A percentile compares a stretch with the other conserved stretches of the same genome.
Conservation (phyloP, 495 filamentous ascomycete genomes). For the Halenospora varia region DNA sequence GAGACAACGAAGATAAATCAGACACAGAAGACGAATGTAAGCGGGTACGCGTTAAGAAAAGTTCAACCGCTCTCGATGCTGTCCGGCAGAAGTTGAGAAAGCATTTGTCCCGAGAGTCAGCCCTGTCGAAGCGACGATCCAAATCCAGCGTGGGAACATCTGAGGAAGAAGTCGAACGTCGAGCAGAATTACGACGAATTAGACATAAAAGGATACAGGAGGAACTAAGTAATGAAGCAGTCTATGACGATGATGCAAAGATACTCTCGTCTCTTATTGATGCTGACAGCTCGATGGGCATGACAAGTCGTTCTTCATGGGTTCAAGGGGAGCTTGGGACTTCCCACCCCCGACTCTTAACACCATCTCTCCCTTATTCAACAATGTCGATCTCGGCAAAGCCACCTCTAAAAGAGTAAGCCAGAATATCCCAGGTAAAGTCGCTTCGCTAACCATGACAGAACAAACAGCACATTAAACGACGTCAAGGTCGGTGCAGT, state of each 20-base stretch:
- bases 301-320: constrained; percentile 1
- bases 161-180: constrained; percentile 44
- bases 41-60: constrained; percentile 5
- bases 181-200: constrained; percentile 46
- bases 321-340: neutral
- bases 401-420: too few relatives aligned
- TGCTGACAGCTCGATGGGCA: neutral
- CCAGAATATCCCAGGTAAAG: too few relatives aligned
- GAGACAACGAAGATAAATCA: constrained; percentile 15
- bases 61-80: constrained; percentile 15
- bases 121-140: constrained; percentile 32
- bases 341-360: constrained; percentile 4
- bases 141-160: constrained; percentile 38
- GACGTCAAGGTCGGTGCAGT: neutral
- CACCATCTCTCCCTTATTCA: constrained; percentile 3
- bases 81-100: constrained; percentile 34
- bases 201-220: constrained; percentile 49
- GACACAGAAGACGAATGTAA: constrained; percentile 8
- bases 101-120: constrained; percentile 41
- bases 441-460: neutral
- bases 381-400: neutral
- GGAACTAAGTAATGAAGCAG: constrained; percentile 36
- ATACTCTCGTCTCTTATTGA: constrained; percentile 12
- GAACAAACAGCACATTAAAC: neutral
- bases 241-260: constrained; percentile 28